These are phyloP conservation scores for Rachicladosporium sp. DNA, from an alignment of 2,329 filamentous ascomycete species.

Conservation along the genomic window DNA sequence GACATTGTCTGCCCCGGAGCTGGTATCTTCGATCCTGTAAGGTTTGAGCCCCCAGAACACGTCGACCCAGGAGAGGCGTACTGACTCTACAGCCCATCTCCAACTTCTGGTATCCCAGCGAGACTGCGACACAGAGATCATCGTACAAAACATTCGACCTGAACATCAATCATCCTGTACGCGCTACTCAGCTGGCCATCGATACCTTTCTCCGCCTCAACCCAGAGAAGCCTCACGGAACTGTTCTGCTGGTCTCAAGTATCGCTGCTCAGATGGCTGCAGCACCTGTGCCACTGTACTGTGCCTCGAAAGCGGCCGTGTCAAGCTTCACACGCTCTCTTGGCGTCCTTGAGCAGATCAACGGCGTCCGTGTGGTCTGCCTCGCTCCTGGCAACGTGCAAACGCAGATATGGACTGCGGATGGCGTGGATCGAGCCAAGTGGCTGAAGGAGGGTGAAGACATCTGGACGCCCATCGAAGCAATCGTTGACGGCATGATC, in stretches of 20 bases:
- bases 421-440: background rate
- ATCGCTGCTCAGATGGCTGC: slow-evolving; percentile 29
- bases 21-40: slow-evolving; percentile 28
- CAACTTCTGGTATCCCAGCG: slow-evolving; percentile 5
- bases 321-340: slow-evolving; percentile 36
- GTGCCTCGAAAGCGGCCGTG: slow-evolving; percentile 29
- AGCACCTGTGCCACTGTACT: slow-evolving; percentile 27
- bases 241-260: slow-evolving; percentile 27
- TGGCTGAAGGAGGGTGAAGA: slow-evolving; percentile 3
- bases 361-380: slow-evolving; percentile 43
- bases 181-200: slow-evolving; percentile 31
- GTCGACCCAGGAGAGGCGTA: background rate
- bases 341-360: slow-evolving; percentile 30
- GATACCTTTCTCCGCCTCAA: slow-evolving; percentile 18
- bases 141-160: slow-evolving; percentile 26
- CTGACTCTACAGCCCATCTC: slow-evolving; percentile 2
- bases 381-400: slow-evolving; percentile 48
- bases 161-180: slow-evolving; percentile 33
- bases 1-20: slow-evolving; percentile 34
- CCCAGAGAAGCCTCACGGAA: slow-evolving; percentile 1
- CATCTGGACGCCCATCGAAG: slow-evolving; percentile 4
- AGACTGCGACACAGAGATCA: background rate
- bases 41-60: background rate
- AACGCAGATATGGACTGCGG: slow-evolving; percentile 23
- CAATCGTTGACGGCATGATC: slow-evolving; percentile 8